Percentiles rank a stretch among this genome's conserved stretches.
Conservation (phyloP, 2,329 filamentous ascomycete genomes). For the Acrocalymma vagum region DNA sequence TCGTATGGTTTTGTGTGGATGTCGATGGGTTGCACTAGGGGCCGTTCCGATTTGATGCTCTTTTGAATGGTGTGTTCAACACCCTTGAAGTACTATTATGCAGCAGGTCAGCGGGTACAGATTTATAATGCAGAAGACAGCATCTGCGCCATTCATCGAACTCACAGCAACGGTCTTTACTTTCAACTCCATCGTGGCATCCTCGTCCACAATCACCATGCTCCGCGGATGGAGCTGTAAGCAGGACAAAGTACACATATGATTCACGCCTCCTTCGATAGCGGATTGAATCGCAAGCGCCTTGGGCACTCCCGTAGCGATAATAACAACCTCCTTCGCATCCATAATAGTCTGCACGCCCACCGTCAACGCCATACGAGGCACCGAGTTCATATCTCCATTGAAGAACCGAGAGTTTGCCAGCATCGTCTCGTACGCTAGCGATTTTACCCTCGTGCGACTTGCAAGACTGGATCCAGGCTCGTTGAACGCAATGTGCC, state of each 20-base stretch:
- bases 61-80: too few relatives aligned
- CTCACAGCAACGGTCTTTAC: constrained; percentile 53
- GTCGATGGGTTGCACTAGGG: background rate
- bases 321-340: constrained; percentile 81
- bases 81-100: constrained; percentile 56
- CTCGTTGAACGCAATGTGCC: constrained; percentile 92
- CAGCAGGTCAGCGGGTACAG: too few relatives aligned
- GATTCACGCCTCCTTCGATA: constrained; percentile 83
- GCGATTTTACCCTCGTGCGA: constrained; percentile 83
- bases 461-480: constrained; percentile 81
- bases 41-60: background rate
- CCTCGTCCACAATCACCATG: constrained; percentile 84
- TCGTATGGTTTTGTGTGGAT: background rate
- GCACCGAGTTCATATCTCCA: constrained; percentile 76
- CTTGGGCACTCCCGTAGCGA: constrained; percentile 84
- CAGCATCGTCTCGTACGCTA: constrained; percentile 86
- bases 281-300: constrained; percentile 80
- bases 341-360: constrained; percentile 83
- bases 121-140: too few relatives aligned
- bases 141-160: too few relatives aligned
- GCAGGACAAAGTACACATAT: constrained; percentile 89
- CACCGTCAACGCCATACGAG: constrained; percentile 83
- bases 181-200: constrained; percentile 62
- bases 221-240: constrained; percentile 83
- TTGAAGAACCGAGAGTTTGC: constrained; percentile 89